Conservation (phyloP, 208 protist species). For the Naegleria lovaniensis region DNA sequence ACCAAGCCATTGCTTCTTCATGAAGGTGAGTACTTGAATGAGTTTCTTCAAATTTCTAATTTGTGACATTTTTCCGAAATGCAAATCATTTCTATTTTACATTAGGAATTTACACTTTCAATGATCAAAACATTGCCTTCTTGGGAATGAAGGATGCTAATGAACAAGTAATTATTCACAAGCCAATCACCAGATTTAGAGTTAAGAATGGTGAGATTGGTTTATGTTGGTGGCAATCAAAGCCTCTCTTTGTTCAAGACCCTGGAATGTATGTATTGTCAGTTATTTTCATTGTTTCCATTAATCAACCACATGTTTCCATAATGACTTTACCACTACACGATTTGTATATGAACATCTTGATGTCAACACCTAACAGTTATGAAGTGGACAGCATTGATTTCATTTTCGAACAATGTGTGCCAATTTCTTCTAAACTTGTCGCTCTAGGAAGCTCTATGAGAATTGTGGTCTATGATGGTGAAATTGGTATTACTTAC, state of each 20-base stretch:
- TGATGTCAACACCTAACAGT: not conserved
- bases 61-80: too few relatives aligned
- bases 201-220: slow-evolving; percentile 28
- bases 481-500: not conserved
- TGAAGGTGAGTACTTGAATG: not conserved
- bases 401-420: not conserved
- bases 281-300: too few relatives aligned
- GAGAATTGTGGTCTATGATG: not conserved
- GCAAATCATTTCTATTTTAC: too few relatives aligned
- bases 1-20: not conserved
- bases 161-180: slow-evolving; percentile 17
- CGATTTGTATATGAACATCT: too few relatives aligned
- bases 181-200: slow-evolving; percentile 22
- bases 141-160: not conserved
- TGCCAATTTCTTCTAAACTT: not conserved
- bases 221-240: slow-evolving; percentile 18
- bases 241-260: not conserved
- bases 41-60: too few relatives aligned
- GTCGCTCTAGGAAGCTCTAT: not conserved
- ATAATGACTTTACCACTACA: too few relatives aligned
- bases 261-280: not conserved
- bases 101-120: not conserved
- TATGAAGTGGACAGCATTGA: not conserved
- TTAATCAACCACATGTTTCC: too few relatives aligned
- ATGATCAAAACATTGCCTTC: not conserved